phyloP scores from a whole-genome alignment of 345 rosid genomes.

The Eutrema heterophyllum region DNA sequence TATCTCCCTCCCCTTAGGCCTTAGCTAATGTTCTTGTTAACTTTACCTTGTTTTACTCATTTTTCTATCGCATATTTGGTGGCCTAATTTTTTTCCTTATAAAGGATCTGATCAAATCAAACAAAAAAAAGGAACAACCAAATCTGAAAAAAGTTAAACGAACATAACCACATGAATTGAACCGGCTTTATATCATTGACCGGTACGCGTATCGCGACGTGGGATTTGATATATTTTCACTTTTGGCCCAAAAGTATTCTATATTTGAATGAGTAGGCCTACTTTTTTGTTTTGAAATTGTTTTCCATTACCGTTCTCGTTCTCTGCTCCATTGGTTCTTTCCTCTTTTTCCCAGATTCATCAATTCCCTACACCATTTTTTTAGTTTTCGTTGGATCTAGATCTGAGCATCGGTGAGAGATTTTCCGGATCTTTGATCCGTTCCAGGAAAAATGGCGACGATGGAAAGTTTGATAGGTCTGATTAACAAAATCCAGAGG shows the following conservation, averaged over 20 bases:
- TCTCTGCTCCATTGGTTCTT: constrained; percentile 6
- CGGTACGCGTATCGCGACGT: constrained; percentile 11
- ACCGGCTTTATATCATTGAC: constrained; percentile 5
- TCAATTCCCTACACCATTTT: not conserved
- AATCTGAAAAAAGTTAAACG: not conserved
- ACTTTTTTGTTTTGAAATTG: not conserved
- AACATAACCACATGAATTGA: not conserved
- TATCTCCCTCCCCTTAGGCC: too few relatives aligned
- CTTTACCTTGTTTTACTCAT: not conserved
- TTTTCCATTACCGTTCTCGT: not conserved
- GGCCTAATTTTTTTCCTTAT: not conserved
- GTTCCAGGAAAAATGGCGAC: constrained; percentile 67
- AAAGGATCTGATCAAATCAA: not conserved
- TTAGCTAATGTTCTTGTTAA: not conserved
- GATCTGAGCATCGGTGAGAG: constrained; percentile 20
- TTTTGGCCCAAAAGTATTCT: not conserved
- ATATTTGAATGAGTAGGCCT: not conserved
- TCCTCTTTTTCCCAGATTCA: constrained; percentile 16
- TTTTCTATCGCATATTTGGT: not conserved
- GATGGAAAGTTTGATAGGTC: constrained; percentile 92
- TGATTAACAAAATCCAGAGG: constrained; percentile 92
- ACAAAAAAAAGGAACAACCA: not conserved
- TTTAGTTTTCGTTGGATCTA: constrained; percentile 11
- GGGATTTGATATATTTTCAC: constrained; percentile 4
- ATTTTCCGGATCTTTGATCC: constrained; percentile 22